Conservation (phyloP, 371 early-diverging fungal genomes). For the Cokeromyces recurvatus region DNA sequence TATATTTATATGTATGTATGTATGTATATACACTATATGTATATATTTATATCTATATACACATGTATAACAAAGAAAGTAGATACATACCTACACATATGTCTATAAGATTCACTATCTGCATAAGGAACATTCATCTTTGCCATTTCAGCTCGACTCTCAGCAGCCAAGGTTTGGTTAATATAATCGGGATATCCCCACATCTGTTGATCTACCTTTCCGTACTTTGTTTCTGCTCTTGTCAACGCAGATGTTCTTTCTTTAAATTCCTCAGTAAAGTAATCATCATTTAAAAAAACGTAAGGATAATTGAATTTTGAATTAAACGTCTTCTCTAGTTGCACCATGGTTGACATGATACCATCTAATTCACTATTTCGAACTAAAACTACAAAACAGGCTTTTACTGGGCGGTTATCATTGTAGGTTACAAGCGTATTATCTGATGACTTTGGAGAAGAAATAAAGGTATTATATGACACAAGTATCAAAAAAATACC, state of each 20-base stretch:
- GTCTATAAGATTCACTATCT: conserved; percentile 78
- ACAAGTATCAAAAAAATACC: too few species aligned
- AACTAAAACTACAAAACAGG: conserved; percentile 62
- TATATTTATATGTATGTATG: too few species aligned
- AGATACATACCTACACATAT: conserved; percentile 75
- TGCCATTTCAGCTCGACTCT: conserved; percentile 55
- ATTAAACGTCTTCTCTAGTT: conserved; percentile 86
- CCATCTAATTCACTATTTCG: conserved; percentile 77
- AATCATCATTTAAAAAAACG: conserved; percentile 82
- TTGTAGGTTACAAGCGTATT: conserved; percentile 50
- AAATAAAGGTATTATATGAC: too few species aligned
- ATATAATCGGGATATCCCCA: conserved; percentile 89
- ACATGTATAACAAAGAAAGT: too few species aligned
- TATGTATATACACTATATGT: too few species aligned
- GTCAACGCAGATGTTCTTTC: conserved; percentile 54
- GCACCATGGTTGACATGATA: conserved; percentile 64
- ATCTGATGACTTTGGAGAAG: too few species aligned
- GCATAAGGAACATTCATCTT: conserved; percentile 73
- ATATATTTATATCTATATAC: too few species aligned
- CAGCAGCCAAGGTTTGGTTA: conserved; percentile 62
- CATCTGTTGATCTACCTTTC: conserved; percentile 42
- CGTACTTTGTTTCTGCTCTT: conserved; percentile 49
- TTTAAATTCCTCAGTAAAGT: conserved; percentile 73
- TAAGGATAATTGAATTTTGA: conserved; percentile 83
- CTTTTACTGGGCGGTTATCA: conserved; percentile 26